Conservation (phyloP, 1,284 basidiomycete species). For the Puccinia novopanici region DNA sequence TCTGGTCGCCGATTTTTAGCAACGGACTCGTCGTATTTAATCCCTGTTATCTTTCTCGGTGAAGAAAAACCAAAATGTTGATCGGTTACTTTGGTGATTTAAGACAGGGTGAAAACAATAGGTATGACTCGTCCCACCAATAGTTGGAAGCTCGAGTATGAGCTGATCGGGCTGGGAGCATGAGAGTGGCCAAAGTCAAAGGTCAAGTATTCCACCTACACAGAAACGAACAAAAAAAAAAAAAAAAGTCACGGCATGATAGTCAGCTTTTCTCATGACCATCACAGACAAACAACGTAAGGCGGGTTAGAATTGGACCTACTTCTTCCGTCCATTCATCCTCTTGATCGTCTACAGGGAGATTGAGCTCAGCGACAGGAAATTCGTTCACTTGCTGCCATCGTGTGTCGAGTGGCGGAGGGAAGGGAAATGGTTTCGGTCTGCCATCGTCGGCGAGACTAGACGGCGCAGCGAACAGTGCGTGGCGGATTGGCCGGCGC, state of each 20-base stretch:
- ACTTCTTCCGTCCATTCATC: slow-evolving; percentile 48
- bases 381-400: slow-evolving; percentile 42
- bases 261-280: not conserved
- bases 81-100: not conserved
- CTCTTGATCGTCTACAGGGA: not conserved
- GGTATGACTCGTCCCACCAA: slow-evolving; percentile 22
- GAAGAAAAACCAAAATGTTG: not conserved
- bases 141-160: slow-evolving; percentile 41
- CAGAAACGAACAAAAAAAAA: not conserved
- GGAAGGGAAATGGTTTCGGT: slow-evolving; percentile 14
- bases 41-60: slow-evolving; percentile 25
- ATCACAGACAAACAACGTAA: not conserved
- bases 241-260: not conserved
- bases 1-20: slow-evolving; percentile 41
- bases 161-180: slow-evolving; percentile 17
- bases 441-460: not conserved
- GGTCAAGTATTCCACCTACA: slow-evolving; percentile 43
- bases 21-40: slow-evolving; percentile 34
- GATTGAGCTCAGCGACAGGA: not conserved
- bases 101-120: not conserved
- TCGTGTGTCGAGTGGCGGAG: not conserved
- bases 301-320: not conserved
- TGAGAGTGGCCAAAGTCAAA: slow-evolving; percentile 43
- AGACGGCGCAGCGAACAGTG: not conserved
- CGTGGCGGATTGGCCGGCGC: not conserved